Percentiles rank a stretch among this genome's conserved stretches.
phyloP scores from a whole-genome alignment of 768 basidiomycete genomes.

The Gymnopilus junonius region DNA sequence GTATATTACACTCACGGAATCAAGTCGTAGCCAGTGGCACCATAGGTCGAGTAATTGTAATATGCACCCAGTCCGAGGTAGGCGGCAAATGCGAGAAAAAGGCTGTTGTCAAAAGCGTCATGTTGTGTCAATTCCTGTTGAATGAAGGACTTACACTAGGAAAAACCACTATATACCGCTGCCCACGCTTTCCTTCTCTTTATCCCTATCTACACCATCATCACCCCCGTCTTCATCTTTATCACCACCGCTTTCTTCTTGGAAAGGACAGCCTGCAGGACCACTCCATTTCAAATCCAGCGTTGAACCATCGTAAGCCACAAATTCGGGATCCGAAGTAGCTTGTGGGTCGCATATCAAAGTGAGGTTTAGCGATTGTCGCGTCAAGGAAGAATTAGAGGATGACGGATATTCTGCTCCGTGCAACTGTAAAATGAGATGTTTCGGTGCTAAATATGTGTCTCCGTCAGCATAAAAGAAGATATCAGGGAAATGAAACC shows the following conservation, averaged over 20 bases:
- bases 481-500: conserved; percentile 16
- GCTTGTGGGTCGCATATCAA: conserved; percentile 56
- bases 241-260: conserved; percentile 28
- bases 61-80: conserved; percentile 85
- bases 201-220: conserved; percentile 27
- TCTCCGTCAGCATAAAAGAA: not conserved
- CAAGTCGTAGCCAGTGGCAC: conserved; percentile 80
- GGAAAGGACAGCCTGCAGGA: conserved; percentile 58
- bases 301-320: conserved; percentile 61
- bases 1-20: conserved; percentile 65
- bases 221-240: conserved; percentile 32
- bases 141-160: conserved; percentile 60
- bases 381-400: conserved; percentile 32
- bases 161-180: conserved; percentile 92
- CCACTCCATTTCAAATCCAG: conserved; percentile 66
- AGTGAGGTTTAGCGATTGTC: conserved; percentile 65
- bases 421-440: conserved; percentile 57
- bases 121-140: not conserved
- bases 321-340: conserved; percentile 52
- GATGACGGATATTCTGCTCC: conserved; percentile 64
- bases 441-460: conserved; percentile 48
- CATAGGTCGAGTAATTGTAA: conserved; percentile 88
- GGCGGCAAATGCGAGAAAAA: conserved; percentile 64
- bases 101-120: conserved; percentile 35
- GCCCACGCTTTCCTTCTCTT: conserved; percentile 50